phyloP scores from a whole-genome alignment of 768 basidiomycete species.

The Ephemerocybe angulata region DNA sequence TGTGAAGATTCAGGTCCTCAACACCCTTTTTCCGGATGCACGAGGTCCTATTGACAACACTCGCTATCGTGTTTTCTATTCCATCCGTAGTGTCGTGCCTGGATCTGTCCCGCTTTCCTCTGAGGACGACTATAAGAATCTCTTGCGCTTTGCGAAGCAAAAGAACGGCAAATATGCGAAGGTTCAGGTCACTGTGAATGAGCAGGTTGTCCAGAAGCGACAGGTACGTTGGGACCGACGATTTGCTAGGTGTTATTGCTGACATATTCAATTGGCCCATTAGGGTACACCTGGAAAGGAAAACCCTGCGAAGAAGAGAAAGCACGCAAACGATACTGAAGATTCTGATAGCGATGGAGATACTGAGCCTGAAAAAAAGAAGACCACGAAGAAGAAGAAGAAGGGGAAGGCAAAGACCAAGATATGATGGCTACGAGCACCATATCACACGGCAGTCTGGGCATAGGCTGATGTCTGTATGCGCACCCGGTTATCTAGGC shows the following conservation, averaged over 20 bases:
- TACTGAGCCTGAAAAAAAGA: not conserved
- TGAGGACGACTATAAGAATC: not conserved
- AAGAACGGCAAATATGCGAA: not conserved
- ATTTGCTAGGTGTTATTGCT: not conserved
- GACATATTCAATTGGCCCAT: not conserved
- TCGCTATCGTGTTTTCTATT: not conserved
- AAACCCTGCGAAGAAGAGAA: not conserved
- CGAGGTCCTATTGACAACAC: not conserved
- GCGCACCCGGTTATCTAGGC: not conserved
- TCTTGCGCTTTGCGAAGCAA: not conserved
- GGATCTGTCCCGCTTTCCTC: not conserved
- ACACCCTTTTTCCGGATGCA: not conserved
- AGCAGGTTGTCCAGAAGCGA: not conserved
- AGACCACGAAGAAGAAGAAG: not conserved
- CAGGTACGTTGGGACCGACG: not conserved
- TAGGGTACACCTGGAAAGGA: not conserved
- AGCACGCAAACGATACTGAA: not conserved
- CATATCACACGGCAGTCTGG: too few species aligned
- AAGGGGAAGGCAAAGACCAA: constrained; percentile 3
- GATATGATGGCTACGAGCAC: not conserved
- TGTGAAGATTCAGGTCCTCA: not conserved
- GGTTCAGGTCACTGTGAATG: not conserved
- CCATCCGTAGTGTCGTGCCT: not conserved
- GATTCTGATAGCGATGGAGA: not conserved
- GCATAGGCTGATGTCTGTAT: not conserved